These are phyloP conservation scores for Cryptococcus sp. DNA, from an alignment of 1,284 basidiomycete genomes.

Conservation along the genomic window DNA sequence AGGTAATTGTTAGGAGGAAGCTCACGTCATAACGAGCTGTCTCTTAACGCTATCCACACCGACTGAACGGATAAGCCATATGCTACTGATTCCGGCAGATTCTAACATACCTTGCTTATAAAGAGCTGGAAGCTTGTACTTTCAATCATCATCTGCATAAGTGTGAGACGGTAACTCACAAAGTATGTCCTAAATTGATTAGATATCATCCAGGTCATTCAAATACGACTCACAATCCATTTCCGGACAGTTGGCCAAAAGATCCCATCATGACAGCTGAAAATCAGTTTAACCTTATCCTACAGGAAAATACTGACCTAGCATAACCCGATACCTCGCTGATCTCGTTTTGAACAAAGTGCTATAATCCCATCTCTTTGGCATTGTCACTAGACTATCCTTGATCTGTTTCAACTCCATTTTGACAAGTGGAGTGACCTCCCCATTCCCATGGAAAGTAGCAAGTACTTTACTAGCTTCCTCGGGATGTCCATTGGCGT, in stretches of 20 bases:
- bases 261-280: slow-evolving; percentile 19
- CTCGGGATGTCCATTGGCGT: slow-evolving; percentile 14
- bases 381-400: not conserved
- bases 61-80: slow-evolving; percentile 6
- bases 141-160: too few species aligned
- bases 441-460: slow-evolving; percentile 20
- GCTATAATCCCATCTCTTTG: slow-evolving; percentile 12
- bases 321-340: slow-evolving; percentile 11
- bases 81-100: not conserved
- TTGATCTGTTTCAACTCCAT: slow-evolving; percentile 18
- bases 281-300: not conserved
- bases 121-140: slow-evolving; percentile 8
- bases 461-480: slow-evolving; percentile 13
- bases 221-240: slow-evolving; percentile 9
- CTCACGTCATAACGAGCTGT: slow-evolving; percentile 23
- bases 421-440: slow-evolving; percentile 12
- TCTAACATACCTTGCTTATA: slow-evolving; percentile 16
- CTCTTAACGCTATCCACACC: slow-evolving; percentile 12
- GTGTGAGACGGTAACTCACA: slow-evolving; percentile 1
- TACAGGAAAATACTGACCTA: not conserved
- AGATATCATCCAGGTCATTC: not conserved
- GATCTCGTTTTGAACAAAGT: slow-evolving; percentile 10
- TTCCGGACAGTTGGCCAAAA: slow-evolving; percentile 14
- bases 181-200: not conserved
- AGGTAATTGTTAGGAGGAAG: not conserved